These are phyloP conservation scores for Aureobasidium lini DNA, from an alignment of 2,329 filamentous ascomycete species.

Conservation along the genomic window DNA sequence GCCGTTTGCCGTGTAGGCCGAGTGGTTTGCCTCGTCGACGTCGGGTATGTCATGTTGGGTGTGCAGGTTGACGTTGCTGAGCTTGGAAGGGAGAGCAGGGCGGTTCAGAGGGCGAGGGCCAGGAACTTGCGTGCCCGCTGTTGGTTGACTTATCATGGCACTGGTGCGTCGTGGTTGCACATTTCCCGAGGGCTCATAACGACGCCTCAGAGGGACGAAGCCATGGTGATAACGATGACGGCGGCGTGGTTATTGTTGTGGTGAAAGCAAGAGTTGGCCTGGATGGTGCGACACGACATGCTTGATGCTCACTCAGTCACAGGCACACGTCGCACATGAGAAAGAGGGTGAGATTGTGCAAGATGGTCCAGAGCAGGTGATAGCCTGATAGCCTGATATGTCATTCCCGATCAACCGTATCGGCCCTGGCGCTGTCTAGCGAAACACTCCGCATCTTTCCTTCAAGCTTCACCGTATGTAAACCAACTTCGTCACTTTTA, in stretches of 20 bases:
- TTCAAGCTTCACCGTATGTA: too few relatives aligned
- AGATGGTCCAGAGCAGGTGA: constrained; percentile 7
- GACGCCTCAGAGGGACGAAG: background rate
- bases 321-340: constrained; percentile 7
- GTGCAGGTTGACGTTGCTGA: constrained; percentile 26
- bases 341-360: background rate
- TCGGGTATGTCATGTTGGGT: constrained; percentile 20
- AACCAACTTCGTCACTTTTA: background rate
- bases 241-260: background rate
- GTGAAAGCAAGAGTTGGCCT: background rate
- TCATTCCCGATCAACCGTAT: constrained; percentile 7
- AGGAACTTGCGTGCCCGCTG: constrained; percentile 16
- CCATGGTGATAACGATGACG: background rate
- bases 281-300: constrained; percentile 3
- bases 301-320: background rate
- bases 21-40: constrained; percentile 18
- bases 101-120: constrained; percentile 15
- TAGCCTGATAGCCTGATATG: background rate
- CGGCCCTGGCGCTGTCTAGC: background rate
- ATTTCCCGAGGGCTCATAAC: background rate
- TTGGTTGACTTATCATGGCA: constrained; percentile 18
- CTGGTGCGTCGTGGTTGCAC: background rate
- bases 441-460: background rate
- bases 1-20: constrained; percentile 12
- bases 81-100: constrained; percentile 24